Conservation (phyloP, 352 stramenopile genomes). For the Pythium rhizo-oryzae region DNA sequence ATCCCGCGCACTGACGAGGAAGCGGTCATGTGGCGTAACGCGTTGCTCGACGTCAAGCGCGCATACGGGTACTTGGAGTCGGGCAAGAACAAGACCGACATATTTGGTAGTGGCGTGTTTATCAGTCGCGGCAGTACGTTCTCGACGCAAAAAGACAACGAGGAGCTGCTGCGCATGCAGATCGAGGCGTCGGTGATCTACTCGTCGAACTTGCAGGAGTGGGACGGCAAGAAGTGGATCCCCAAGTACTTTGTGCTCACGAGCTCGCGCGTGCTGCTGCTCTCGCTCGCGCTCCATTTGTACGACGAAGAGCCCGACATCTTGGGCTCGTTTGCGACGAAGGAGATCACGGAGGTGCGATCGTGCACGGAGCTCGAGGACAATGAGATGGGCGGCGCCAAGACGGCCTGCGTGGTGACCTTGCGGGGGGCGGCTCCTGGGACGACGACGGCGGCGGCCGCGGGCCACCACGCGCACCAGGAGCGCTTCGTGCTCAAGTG, state of each 20-base stretch:
- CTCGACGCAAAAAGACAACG: conserved; percentile 82
- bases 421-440: background rate
- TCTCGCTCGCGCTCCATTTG: conserved; percentile 82
- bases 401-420: conserved; percentile 65
- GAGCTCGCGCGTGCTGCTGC: conserved; percentile 72
- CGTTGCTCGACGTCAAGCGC: conserved; percentile 81
- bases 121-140: conserved; percentile 88
- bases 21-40: conserved; percentile 85
- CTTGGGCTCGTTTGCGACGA: conserved; percentile 76
- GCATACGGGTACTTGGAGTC: conserved; percentile 77
- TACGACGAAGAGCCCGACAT: conserved; percentile 90
- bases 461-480: conserved; percentile 24
- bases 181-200: conserved; percentile 84
- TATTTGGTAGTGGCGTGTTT: conserved; percentile 73
- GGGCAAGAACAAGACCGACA: conserved; percentile 75
- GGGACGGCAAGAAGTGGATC: conserved; percentile 87
- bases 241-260: conserved; percentile 90
- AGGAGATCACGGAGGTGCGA: conserved; percentile 80
- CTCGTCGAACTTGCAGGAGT: conserved; percentile 85
- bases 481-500: conserved; percentile 78
- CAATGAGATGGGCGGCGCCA: conserved; percentile 52
- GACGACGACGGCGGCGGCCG: background rate
- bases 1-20: conserved; percentile 84
- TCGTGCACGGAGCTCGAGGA: conserved; percentile 79
- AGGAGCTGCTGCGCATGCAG: conserved; percentile 80